Conservation (phyloP, 768 basidiomycete genomes). For the Tubosaeta sp. region DNA sequence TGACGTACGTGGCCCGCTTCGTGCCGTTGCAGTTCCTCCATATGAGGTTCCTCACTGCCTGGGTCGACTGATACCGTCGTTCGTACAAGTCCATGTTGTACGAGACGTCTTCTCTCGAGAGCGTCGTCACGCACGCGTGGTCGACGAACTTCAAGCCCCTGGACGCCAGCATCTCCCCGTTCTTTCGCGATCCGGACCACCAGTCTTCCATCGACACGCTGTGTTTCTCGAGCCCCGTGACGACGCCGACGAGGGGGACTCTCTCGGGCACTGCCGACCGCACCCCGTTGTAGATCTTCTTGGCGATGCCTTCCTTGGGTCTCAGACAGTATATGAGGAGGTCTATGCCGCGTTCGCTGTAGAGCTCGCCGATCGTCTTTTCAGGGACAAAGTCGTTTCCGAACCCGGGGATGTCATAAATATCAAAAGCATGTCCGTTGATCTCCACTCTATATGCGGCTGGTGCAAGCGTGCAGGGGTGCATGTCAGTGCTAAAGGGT, state of each 20-base stretch:
- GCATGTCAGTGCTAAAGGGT: slow-evolving; percentile 30
- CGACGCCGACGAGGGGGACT: slow-evolving; percentile 37
- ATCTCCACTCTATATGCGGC: slow-evolving; percentile 26
- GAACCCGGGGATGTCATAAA: slow-evolving; percentile 30
- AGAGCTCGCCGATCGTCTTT: slow-evolving; percentile 26
- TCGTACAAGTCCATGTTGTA: slow-evolving; percentile 32
- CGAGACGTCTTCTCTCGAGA: slow-evolving; percentile 28
- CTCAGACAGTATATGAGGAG: slow-evolving; percentile 29
- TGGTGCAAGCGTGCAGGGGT: slow-evolving; percentile 24
- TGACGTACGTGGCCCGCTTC: slow-evolving; percentile 28
- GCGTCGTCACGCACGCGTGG: slow-evolving; percentile 41
- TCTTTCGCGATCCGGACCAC: slow-evolving; percentile 32
- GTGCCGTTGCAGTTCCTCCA: slow-evolving; percentile 30
- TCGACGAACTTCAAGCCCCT: slow-evolving; percentile 35
- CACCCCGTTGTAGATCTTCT: slow-evolving; percentile 22
- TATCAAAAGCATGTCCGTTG: slow-evolving; percentile 29
- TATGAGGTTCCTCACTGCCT: slow-evolving; percentile 22
- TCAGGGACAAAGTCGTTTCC: slow-evolving; percentile 18
- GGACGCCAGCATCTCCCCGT: slow-evolving; percentile 31
- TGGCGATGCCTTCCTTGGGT: slow-evolving; percentile 28
- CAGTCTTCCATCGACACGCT: slow-evolving; percentile 25
- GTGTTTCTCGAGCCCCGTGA: slow-evolving; percentile 37
- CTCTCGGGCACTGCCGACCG: slow-evolving; percentile 28
- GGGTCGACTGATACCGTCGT: slow-evolving; percentile 26
- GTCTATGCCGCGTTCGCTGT: slow-evolving; percentile 28